Evolutionary conservation across 2,329 filamentous ascomycete genomes (phyloP).

Genomic region (Exophiala oligosperma): DNA sequence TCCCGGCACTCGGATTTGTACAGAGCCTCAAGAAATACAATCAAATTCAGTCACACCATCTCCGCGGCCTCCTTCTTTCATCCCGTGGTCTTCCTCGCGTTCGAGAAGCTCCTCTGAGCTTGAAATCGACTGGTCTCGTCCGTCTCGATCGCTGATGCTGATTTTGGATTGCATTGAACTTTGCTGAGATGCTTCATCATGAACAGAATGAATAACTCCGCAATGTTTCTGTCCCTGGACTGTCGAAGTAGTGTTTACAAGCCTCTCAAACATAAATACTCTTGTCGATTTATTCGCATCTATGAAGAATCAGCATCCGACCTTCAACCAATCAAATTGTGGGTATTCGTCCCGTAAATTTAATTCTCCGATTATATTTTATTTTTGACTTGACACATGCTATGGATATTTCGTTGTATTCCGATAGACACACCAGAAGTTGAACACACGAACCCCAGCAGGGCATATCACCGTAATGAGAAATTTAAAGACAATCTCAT

Average conservation of each 20-base stretch:
- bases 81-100: too few species aligned
- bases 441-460: too few species aligned
- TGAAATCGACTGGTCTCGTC: too few species aligned
- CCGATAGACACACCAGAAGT: too few species aligned
- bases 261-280: neutral
- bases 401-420: neutral
- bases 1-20: conserved; percentile 17
- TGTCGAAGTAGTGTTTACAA: neutral
- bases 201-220: neutral
- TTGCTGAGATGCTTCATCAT: too few species aligned
- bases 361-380: conserved; percentile 11
- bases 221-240: too few species aligned
- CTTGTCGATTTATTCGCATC: neutral
- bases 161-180: too few species aligned
- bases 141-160: too few species aligned
- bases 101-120: too few species aligned
- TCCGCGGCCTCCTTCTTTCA: too few species aligned
- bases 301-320: neutral
- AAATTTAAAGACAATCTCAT: conserved; percentile 78
- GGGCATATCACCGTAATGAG: conserved; percentile 60
- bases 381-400: neutral
- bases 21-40: conserved; percentile 21
- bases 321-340: conserved; percentile 14
- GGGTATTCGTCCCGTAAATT: conserved; percentile 10
- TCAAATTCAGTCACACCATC: neutral